Conservation (phyloP, 192 early-diverging fungal species). For the Dimargaris verticillata region DNA sequence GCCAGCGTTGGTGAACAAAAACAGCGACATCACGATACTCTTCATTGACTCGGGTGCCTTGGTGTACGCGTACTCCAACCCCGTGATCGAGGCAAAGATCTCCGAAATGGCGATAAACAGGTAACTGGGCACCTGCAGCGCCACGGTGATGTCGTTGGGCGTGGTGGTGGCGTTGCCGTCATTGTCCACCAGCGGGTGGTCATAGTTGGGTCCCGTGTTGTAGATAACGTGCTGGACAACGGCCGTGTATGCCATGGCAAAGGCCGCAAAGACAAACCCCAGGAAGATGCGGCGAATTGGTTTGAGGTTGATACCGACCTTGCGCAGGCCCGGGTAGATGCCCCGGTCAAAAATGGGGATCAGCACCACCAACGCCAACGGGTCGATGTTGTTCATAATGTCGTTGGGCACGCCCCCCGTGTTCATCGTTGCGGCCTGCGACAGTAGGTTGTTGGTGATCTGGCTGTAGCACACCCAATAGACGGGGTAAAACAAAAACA, state of each 20-base stretch:
- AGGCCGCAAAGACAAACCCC: conserved; percentile 33
- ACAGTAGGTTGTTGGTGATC: conserved; percentile 46
- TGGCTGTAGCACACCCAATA: conserved; percentile 58
- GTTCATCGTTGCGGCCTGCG: conserved; percentile 44
- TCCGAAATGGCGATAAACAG: conserved; percentile 36
- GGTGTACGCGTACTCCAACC: conserved; percentile 49
- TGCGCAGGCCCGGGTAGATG: conserved; percentile 37
- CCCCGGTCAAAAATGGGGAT: conserved; percentile 36
- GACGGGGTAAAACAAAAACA: conserved; percentile 54
- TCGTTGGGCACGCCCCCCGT: conserved; percentile 36
- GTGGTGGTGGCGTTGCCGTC: conserved; percentile 17
- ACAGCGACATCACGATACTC: conserved; percentile 40
- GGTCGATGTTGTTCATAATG: conserved; percentile 43
- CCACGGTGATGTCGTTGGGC: conserved; percentile 36
- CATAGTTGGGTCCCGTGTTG: conserved; percentile 26
- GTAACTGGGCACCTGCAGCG: conserved; percentile 37
- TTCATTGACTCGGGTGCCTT: conserved; percentile 44
- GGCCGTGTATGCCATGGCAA: conserved; percentile 41
- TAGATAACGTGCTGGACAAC: conserved; percentile 42
- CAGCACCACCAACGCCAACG: conserved; percentile 34
- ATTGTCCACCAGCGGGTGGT: conserved; percentile 16
- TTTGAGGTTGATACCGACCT: conserved; percentile 29
- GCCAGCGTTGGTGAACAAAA: conserved; percentile 36
- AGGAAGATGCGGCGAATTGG: conserved; percentile 38
- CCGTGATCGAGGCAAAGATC: conserved; percentile 44